A percentile compares a stretch with the other conserved stretches of the same genome.
Evolutionary conservation across 495 filamentous ascomycete genomes (phyloP).

Genomic region (Penicillium chermesinum): DNA sequence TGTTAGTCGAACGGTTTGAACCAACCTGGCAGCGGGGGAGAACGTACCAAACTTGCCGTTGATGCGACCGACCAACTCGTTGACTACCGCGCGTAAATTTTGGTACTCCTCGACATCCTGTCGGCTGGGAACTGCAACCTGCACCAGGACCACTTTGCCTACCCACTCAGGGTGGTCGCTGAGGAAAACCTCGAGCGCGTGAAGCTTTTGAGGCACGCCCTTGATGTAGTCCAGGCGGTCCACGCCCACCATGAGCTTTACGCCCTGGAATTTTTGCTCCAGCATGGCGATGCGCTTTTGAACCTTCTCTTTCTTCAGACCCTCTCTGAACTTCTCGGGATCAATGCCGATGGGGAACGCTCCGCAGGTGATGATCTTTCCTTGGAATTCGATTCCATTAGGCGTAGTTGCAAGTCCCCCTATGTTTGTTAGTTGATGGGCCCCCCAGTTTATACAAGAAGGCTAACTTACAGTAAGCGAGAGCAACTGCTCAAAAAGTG

Average conservation of each 20-base stretch:
- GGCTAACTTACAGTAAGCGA: slow-evolving; percentile 65
- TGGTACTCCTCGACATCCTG: slow-evolving; percentile 98
- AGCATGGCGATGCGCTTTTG: slow-evolving; percentile 81
- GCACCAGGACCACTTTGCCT: slow-evolving; percentile 94
- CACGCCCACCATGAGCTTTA: slow-evolving; percentile 94
- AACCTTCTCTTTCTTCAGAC: slow-evolving; percentile 75
- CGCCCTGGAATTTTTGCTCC: slow-evolving; percentile 87
- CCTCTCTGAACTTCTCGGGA: slow-evolving; percentile 89
- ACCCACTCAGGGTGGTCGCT: slow-evolving; percentile 97
- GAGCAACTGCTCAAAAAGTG: slow-evolving; percentile 94
- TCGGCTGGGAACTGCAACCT: slow-evolving; percentile 89
- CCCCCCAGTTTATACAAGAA: neutral
- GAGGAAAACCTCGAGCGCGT: slow-evolving; percentile 91
- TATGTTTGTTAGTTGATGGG: slow-evolving; percentile 27
- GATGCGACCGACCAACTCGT: slow-evolving; percentile 90
- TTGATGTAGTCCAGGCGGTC: slow-evolving; percentile 98
- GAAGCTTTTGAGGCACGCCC: slow-evolving; percentile 93
- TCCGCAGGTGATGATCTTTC: slow-evolving; percentile 76
- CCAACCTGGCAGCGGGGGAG: neutral
- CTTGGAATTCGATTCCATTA: slow-evolving; percentile 82
- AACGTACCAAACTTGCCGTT: slow-evolving; percentile 80
- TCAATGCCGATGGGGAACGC: slow-evolving; percentile 98
- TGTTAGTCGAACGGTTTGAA: too few species aligned
- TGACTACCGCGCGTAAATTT: slow-evolving; percentile 87
- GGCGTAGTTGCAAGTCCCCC: slow-evolving; percentile 74